These are phyloP conservation scores for Garcia nutans DNA, from an alignment of 345 rosid species.

Conservation along the genomic window DNA sequence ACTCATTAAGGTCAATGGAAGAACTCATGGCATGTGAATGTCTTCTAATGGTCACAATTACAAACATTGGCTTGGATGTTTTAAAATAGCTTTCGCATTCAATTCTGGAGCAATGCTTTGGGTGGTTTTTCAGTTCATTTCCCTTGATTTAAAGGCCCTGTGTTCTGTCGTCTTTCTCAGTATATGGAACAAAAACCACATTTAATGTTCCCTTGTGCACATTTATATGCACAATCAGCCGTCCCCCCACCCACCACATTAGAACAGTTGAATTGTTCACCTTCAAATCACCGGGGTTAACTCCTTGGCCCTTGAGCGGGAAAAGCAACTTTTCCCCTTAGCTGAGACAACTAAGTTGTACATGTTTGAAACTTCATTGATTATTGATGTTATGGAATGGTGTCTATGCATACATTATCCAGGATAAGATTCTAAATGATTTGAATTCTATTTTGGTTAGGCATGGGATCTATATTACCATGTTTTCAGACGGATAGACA, in stretches of 20 bases:
- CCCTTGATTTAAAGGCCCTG: neutral
- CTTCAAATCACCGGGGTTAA: too few relatives aligned
- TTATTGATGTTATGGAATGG: neutral
- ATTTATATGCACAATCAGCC: neutral
- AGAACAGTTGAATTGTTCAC: neutral
- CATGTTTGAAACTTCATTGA: neutral
- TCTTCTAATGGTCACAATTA: neutral
- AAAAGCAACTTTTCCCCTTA: neutral
- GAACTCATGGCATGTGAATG: neutral
- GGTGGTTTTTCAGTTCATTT: neutral
- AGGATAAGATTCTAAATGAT: slow-evolving; percentile 5
- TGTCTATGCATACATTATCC: neutral
- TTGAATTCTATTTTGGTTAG: slow-evolving; percentile 43
- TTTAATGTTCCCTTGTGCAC: neutral
- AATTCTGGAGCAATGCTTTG: neutral
- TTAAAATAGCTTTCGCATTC: neutral
- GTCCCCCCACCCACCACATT: neutral
- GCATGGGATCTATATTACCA: slow-evolving; percentile 99
- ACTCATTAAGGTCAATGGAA: neutral
- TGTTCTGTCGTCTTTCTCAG: neutral
- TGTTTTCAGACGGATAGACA: slow-evolving; percentile 92
- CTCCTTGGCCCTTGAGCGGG: neutral
- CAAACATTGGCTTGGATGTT: neutral
- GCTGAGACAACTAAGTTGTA: neutral
- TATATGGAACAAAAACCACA: neutral